Base-by-base conservation (phyloP, 2,329 filamentous ascomycete genomes). In the Aureobasidium namibiae region DNA sequence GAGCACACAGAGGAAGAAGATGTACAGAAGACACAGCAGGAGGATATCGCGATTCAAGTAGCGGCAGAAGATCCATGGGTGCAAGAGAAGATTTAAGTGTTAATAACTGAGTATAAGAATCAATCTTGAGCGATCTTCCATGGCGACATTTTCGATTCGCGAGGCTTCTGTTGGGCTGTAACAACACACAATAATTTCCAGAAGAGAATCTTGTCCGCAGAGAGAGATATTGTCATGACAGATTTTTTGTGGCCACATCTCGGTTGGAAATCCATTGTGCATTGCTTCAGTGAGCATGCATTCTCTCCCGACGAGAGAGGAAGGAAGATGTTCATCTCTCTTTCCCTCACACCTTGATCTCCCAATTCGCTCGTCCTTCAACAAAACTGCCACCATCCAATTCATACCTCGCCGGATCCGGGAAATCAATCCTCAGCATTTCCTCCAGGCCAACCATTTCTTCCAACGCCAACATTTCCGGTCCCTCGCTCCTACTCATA, bases 31-130 rank as follows among this genome's bases (percentile, higher is more conserved):
- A 41, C 24, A 42, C 50, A 54, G 8, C 50, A 54, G 29, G 36
- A 54, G 11, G 36, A 54, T 16, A 42, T 54, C 10, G 50, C 50
- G 10, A 41, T 10, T 16, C 50, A 42, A 13, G 38, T 54, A 11
- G 50, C 50, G n/a, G 50, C 50, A 21, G 36, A 54, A 18, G 36
- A 54, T 8, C 50, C 50, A 11, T 54, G 50, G 50, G 36, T n/a
- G 18, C 50, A 42, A 10, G 48, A 52, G 21, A 39, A 52, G 34
- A 39, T 52, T 4, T 52, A 10, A 39, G 10, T 33, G 26, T 13
- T 48, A 48, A 48, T 48, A 33, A 48, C 4, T 10, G 21, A 33
- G 26, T 18, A 31, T 18, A 48, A 18, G 4, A n/a, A 11, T 13
- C 16, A 21, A 33, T 21, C 26, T 48, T 9, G 24, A 5, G 13